phyloP scores from a whole-genome alignment of 495 filamentous ascomycete genomes.

The Tuber borchii region DNA sequence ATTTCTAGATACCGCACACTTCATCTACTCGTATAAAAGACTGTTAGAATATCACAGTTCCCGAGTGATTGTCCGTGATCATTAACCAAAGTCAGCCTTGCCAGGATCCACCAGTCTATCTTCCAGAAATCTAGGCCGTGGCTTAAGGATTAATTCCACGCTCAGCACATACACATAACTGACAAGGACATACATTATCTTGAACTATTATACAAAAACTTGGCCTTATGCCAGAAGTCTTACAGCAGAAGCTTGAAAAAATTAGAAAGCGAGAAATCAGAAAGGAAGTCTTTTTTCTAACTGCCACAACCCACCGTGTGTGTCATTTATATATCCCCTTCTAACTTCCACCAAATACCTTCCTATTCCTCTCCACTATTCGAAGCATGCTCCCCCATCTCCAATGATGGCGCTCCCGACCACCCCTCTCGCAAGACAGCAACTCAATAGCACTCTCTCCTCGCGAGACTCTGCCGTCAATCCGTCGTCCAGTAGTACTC shows the following conservation, averaged over 20 bases:
- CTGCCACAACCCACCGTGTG: slow-evolving; percentile 70
- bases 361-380: slow-evolving; percentile 43
- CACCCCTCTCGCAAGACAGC: slow-evolving; percentile 84
- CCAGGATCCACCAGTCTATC: neutral
- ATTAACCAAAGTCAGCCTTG: neutral
- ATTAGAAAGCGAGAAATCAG: neutral
- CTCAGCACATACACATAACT: neutral
- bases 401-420: slow-evolving; percentile 69
- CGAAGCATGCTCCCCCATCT: slow-evolving; percentile 63
- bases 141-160: neutral
- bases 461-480: slow-evolving; percentile 89
- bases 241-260: neutral
- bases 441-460: slow-evolving; percentile 77
- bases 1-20: no score
- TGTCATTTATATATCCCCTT: slow-evolving; percentile 71
- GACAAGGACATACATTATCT: neutral
- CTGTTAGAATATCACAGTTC: neutral
- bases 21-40: no score
- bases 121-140: neutral
- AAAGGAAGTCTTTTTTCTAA: slow-evolving; percentile 37
- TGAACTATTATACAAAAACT: neutral
- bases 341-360: slow-evolving; percentile 64
- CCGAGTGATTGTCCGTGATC: neutral
- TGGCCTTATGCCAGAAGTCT: neutral
- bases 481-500: slow-evolving; percentile 70